Evolutionary conservation across 2,329 filamentous ascomycete species (phyloP).

Genomic region (Rhinocladiella similis): DNA sequence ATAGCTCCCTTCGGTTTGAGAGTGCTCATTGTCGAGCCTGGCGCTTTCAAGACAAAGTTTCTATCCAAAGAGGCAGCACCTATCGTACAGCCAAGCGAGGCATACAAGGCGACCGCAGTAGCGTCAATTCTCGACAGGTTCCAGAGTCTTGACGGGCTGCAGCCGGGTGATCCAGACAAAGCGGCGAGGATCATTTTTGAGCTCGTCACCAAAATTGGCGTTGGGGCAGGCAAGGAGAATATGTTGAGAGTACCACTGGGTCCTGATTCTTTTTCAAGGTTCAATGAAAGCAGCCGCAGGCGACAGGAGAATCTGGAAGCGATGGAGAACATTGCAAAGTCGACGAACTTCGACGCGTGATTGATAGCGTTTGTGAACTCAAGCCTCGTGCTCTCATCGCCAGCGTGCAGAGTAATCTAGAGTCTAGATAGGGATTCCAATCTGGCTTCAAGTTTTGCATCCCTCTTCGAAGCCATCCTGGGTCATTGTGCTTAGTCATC

Average conservation of each 20-base stretch:
- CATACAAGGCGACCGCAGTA: slow-evolving; percentile 7
- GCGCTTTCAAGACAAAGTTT: slow-evolving; percentile 46
- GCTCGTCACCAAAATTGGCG: slow-evolving; percentile 35
- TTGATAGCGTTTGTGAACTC: neutral
- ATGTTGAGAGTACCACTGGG: slow-evolving; percentile 41
- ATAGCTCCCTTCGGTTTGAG: slow-evolving; percentile 38
- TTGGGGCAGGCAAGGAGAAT: slow-evolving; percentile 35
- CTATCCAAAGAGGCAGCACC: slow-evolving; percentile 27
- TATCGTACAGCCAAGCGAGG: slow-evolving; percentile 8
- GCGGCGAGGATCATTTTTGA: slow-evolving; percentile 40
- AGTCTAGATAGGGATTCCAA: too few species aligned
- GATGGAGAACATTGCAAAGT: slow-evolving; percentile 4
- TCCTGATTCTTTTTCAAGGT: slow-evolving; percentile 34
- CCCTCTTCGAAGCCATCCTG: too few species aligned
- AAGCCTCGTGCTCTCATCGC: too few species aligned
- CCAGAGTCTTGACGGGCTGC: slow-evolving; percentile 24
- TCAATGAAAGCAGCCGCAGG: slow-evolving; percentile 16
- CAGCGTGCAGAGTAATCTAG: too few species aligned
- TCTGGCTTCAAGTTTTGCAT: too few species aligned
- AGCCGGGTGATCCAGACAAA: slow-evolving; percentile 38
- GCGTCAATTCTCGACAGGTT: slow-evolving; percentile 21
- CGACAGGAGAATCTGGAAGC: slow-evolving; percentile 6
- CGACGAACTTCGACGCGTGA: neutral
- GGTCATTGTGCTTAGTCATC: too few species aligned
- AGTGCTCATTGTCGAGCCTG: slow-evolving; percentile 46